Base-by-base conservation (phyloP, 2,329 filamentous ascomycete species). In the Chrysoporthe deuterocubensis region DNA sequence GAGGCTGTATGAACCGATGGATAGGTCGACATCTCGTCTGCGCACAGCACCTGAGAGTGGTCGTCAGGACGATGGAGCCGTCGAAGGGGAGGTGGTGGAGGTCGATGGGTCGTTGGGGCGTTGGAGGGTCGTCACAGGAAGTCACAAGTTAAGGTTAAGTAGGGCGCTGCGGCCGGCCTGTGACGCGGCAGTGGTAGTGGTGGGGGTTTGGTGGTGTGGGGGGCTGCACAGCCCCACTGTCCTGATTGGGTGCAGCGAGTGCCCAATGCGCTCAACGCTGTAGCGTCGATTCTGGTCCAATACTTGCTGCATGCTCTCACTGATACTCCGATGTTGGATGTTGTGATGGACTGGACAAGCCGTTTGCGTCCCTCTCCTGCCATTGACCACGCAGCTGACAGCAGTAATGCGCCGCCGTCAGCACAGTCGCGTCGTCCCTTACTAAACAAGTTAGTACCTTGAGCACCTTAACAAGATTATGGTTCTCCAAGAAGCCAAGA, bases 21-120 rank as follows among this genome's bases (percentile, higher is more conserved):
- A 34, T 57, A 26, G 44, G 43, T 58, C 44, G 58, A 44, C 61
- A 43, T 63, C n/a, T 54, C 44, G 46, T 34, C 40, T 16, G 43
- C 7, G 40, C 26, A 26, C 26, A 26, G 26, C 26, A 26, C 26
- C 26, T 26, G 26, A 26, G 26, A 26, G 26, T 26, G 18, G 11
- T 32, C 4, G 50, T 40, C 9, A 42, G 26, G 26, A 46, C 9
- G 26, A 7, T 48, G 5, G 13, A 32, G 50, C 4, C 32, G 50
- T 14, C 32, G 26, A 21, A 21, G 50, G 54, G 13, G 21, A 7
- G 16, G 1, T 56, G 32, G 32, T 56, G 9, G 48, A 52, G 26
- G 26, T 52, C 9, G 48, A 11, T 52, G 50, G 26, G 50, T 9
- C 21, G 32, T 32, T 54, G 50, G 21, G 32, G 26, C 50, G 21